phyloP scores from a whole-genome alignment of 148 eudicot species.

The Chenopodium suecicum region DNA sequence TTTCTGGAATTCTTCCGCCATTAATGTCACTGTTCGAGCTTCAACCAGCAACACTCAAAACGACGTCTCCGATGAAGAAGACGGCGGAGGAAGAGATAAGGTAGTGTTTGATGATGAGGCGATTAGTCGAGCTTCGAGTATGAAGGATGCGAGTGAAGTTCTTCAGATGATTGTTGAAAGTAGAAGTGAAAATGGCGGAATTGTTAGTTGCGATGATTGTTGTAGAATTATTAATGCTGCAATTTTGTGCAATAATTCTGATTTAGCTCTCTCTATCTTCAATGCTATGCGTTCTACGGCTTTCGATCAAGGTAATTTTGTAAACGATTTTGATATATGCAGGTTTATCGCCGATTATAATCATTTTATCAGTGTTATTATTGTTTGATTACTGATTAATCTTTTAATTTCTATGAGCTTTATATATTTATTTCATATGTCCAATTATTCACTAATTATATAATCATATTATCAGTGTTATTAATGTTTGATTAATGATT shows the following conservation, averaged over 20 bases:
- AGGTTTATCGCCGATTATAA: too few species aligned
- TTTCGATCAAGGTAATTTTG: slow-evolving; percentile 52
- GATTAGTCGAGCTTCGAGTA: slow-evolving; percentile 43
- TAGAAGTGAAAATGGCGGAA: slow-evolving; percentile 17
- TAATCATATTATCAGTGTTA: too few species aligned
- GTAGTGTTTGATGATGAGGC: slow-evolving; percentile 40
- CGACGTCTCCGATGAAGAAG: slow-evolving; percentile 20
- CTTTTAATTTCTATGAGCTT: too few species aligned
- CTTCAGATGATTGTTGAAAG: slow-evolving; percentile 43
- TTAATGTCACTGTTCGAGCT: slow-evolving; percentile 16
- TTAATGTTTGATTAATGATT: too few species aligned
- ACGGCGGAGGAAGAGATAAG: not conserved
- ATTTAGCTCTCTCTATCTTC: slow-evolving; percentile 76
- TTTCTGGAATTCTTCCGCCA: slow-evolving; percentile 7
- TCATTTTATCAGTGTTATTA: too few species aligned
- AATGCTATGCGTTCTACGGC: slow-evolving; percentile 76
- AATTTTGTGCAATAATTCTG: slow-evolving; percentile 59
- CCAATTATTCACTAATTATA: too few species aligned
- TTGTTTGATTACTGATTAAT: too few species aligned
- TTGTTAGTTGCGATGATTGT: slow-evolving; percentile 50
- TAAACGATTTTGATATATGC: too few species aligned
- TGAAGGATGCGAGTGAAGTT: slow-evolving; percentile 66
- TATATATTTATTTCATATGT: too few species aligned
- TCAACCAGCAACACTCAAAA: slow-evolving; percentile 23
- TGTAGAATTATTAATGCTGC: slow-evolving; percentile 69